These are phyloP conservation scores for Ilyonectria robusta DNA, from an alignment of 2,329 filamentous ascomycete species.

Conservation along the genomic window DNA sequence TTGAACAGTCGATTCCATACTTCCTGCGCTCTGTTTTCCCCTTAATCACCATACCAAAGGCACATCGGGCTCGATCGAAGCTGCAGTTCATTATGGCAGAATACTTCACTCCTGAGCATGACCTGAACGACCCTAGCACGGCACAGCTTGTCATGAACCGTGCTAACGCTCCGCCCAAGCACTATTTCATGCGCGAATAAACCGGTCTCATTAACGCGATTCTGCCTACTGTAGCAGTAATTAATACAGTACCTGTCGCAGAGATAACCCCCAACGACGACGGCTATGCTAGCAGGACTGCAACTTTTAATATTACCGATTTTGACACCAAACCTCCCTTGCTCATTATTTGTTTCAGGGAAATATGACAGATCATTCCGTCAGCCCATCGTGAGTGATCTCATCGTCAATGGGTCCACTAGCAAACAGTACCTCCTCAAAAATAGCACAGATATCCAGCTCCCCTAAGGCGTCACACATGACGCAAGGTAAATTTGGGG, in stretches of 20 bases:
- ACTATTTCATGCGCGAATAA: slow-evolving; percentile 47
- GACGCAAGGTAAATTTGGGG: slow-evolving; percentile 43
- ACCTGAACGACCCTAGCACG: slow-evolving; percentile 47
- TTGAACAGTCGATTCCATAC: slow-evolving; percentile 44
- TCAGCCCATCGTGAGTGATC: slow-evolving; percentile 59
- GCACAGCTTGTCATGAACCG: slow-evolving; percentile 48
- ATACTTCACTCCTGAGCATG: slow-evolving; percentile 50
- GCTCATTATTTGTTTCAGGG: slow-evolving; percentile 60
- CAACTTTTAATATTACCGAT: slow-evolving; percentile 53
- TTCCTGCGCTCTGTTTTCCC: slow-evolving; percentile 50
- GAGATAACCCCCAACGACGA: background rate
- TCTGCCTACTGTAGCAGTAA: slow-evolving; percentile 48
- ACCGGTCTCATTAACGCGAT: slow-evolving; percentile 50
- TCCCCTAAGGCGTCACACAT: slow-evolving; percentile 46
- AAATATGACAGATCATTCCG: slow-evolving; percentile 57
- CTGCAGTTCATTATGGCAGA: slow-evolving; percentile 46
- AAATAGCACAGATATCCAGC: slow-evolving; percentile 48
- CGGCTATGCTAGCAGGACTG: slow-evolving; percentile 3
- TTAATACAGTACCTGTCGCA: slow-evolving; percentile 53
- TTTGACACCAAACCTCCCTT: slow-evolving; percentile 58
- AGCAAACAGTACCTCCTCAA: slow-evolving; percentile 49
- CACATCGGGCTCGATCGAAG: slow-evolving; percentile 45
- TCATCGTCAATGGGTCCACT: slow-evolving; percentile 48
- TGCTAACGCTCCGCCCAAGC: slow-evolving; percentile 45
- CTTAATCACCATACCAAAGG: slow-evolving; percentile 48